Conservation (phyloP, 1,139 yeast species). For the Saccharomyces pastorianus region DNA sequence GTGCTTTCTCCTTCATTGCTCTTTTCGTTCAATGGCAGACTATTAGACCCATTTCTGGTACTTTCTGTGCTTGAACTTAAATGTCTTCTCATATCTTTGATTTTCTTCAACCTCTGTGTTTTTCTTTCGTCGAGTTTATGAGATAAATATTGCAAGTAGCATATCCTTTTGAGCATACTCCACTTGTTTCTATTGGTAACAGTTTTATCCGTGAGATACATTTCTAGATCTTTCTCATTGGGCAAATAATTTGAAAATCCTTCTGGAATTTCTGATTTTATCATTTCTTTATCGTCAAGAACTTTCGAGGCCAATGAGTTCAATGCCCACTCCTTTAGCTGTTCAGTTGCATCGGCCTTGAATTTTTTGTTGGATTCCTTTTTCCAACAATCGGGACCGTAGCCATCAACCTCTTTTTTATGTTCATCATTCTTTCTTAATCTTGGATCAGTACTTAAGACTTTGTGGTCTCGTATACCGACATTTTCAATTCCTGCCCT, state of each 20-base stretch:
- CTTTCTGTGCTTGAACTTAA: constrained; percentile 1
- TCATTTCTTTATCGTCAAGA: constrained; percentile 29
- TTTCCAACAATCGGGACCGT: constrained; percentile 58
- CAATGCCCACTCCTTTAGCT: constrained; percentile 48
- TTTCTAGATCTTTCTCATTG: constrained; percentile 45
- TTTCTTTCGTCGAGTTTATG: constrained; percentile 37
- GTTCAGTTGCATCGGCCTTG: constrained; percentile 46
- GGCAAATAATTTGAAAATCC: constrained; percentile 41
- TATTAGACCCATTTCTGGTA: neutral
- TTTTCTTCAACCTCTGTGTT: constrained; percentile 27
- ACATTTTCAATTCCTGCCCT: constrained; percentile 81
- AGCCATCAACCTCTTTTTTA: constrained; percentile 64
- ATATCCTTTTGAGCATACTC: constrained; percentile 59
- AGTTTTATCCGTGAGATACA: constrained; percentile 45
- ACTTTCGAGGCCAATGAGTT: constrained; percentile 34
- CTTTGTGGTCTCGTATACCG: constrained; percentile 79
- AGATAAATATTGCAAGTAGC: constrained; percentile 59
- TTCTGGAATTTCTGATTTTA: constrained; percentile 6
- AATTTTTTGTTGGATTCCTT: constrained; percentile 36
- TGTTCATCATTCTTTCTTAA: constrained; percentile 62
- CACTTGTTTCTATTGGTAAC: constrained; percentile 36
- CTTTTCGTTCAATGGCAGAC: neutral
- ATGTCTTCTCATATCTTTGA: constrained; percentile 1
- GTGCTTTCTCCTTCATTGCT: constrained; percentile 2
- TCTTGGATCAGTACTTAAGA: constrained; percentile 72